Base-by-base conservation (phyloP, 139 green algal species). In the Tetradesmus obliquus region DNA sequence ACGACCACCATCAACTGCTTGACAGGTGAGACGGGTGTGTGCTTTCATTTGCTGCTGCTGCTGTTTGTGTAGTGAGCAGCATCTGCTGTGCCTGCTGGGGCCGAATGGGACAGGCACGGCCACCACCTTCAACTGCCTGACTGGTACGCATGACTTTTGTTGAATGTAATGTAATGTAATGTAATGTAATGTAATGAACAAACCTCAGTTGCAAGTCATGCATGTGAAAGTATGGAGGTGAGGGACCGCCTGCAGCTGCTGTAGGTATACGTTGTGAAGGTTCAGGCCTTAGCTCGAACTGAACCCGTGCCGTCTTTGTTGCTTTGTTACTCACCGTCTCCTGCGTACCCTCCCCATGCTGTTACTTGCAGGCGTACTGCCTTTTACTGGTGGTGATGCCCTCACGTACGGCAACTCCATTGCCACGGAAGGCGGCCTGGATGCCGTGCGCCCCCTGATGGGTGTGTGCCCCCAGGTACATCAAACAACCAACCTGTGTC, bases 1-100 rank as follows among this genome's bases (percentile, higher is more conserved):
- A 97, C 97, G 1, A 98, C 97, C 22, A 98, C 94, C 80, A 97
- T 98, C 93, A 97, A 97, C 92, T 96, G 95, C 91, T 93, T 98
- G 17, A 97, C 93, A 32, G 97, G 90, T 92, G 96, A 91, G 80
- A 7, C 10, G 17, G 57, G 7, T 76, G 17, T 76, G 66, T 76
- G 2, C 17, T 76, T 76, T 2, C 32, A 45, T 10, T 13, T 72
- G 60, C 60, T 72, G 60, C 60, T 72, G 72, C 20, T 13, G 57
- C 7, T 66, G 8, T 13, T 9, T 66, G 6, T 66, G 6, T 7
- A 9, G 6, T 66, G 76, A 94, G 5, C 93, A 93, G 2, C 79
- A 95, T 81, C 94, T 97, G 81, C 97, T 98, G 87, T 97, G 96
- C 90, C 91, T 98, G 88, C 93, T 98, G 87, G 97, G 97, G 1